phyloP scores from a whole-genome alignment of 2,329 filamentous ascomycete species.

The Claviceps sp. region DNA sequence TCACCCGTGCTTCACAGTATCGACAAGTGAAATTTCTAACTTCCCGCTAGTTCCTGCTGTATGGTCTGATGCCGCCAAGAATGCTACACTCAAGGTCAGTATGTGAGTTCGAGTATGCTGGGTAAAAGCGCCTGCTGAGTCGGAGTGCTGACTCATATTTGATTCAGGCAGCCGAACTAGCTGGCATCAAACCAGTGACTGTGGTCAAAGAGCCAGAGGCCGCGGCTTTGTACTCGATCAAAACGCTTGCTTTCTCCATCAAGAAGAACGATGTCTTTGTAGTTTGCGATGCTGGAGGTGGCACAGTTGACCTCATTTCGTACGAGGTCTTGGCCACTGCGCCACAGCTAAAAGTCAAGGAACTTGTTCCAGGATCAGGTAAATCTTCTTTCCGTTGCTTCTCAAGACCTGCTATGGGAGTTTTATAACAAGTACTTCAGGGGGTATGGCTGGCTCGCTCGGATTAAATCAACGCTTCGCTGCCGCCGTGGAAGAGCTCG shows the following conservation, averaged over 20 bases:
- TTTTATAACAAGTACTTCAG: conserved; percentile 1
- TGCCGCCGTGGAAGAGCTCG: conserved; percentile 7
- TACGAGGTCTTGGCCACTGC: conserved; percentile 27
- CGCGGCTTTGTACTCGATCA: conserved; percentile 34
- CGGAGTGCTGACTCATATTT: neutral
- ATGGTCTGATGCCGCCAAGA: conserved; percentile 41
- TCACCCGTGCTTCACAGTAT: neutral
- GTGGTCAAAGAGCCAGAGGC: conserved; percentile 39
- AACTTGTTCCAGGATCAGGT: conserved; percentile 15
- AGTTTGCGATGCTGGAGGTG: conserved; percentile 40
- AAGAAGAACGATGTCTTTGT: conserved; percentile 35
- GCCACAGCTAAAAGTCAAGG: conserved; percentile 11
- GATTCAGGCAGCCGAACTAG: conserved; percentile 21
- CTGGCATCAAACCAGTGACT: conserved; percentile 27
- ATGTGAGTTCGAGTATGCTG: neutral
- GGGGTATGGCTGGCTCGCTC: conserved; percentile 14
- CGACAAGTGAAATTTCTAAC: neutral
- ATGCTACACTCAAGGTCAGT: conserved; percentile 24
- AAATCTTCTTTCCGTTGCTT: neutral
- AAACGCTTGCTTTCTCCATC: conserved; percentile 26
- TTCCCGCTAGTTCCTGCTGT: conserved; percentile 38
- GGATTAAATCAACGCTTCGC: conserved; percentile 11
- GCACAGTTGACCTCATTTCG: conserved; percentile 41
- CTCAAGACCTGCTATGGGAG: too few species aligned
- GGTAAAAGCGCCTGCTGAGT: neutral